A percentile compares a stretch with the other conserved stretches of the same genome.
Conservation (phyloP, 768 basidiomycete genomes). For the Mycena chlorophos region DNA sequence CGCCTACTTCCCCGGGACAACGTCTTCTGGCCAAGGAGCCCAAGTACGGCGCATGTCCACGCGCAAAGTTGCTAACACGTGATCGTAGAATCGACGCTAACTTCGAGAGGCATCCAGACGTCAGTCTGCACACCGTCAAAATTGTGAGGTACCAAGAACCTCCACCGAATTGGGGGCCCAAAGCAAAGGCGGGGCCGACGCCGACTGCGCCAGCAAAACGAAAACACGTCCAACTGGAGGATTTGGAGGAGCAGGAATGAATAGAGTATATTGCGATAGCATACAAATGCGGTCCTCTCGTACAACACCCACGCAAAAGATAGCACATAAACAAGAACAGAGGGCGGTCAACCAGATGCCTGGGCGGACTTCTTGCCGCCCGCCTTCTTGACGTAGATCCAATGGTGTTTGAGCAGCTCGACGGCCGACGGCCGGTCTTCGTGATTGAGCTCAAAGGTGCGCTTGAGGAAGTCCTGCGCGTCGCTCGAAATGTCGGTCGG, state of each 20-base stretch:
- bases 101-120: slow-evolving; percentile 72
- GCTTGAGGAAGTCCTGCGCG: slow-evolving; percentile 81
- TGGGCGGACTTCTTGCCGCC: slow-evolving; percentile 25
- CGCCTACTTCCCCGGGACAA: slow-evolving; percentile 68
- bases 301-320: slow-evolving; percentile 19
- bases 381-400: slow-evolving; percentile 52
- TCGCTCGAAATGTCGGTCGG: slow-evolving; percentile 91
- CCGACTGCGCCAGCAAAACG: slow-evolving; percentile 40
- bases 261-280: slow-evolving; percentile 4
- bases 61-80: slow-evolving; percentile 7
- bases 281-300: slow-evolving; percentile 17
- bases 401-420: slow-evolving; percentile 72
- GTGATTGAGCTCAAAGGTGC: slow-evolving; percentile 86
- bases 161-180: slow-evolving; percentile 91
- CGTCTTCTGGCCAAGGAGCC: slow-evolving; percentile 68
- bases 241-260: slow-evolving; percentile 24
- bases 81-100: slow-evolving; percentile 57
- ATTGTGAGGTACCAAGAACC: slow-evolving; percentile 89
- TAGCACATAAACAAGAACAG: slow-evolving; percentile 14
- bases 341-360: slow-evolving; percentile 9
- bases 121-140: slow-evolving; percentile 64
- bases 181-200: slow-evolving; percentile 51
- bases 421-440: slow-evolving; percentile 76
- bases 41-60: slow-evolving; percentile 47
- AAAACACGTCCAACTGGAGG: slow-evolving; percentile 33